Conservation (phyloP, 805 yeast genomes). For the Sugiyamaella floridensis region DNA sequence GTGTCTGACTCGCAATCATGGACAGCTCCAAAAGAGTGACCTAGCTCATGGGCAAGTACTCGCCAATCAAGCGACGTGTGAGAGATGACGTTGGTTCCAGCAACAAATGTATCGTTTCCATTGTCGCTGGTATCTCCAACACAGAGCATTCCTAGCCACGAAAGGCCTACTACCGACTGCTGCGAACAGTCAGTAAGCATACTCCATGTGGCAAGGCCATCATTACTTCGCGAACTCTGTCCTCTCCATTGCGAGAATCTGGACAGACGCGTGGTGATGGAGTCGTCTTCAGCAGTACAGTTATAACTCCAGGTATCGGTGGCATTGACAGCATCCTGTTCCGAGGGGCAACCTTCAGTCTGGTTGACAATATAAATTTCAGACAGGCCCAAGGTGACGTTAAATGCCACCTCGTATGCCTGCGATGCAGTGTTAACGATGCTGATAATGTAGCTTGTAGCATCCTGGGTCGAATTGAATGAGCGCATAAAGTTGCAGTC, state of each 20-base stretch:
- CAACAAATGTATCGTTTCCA: conserved; percentile 17
- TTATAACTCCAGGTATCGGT: conserved; percentile 24
- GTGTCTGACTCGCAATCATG: conserved; percentile 35
- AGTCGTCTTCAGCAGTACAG: conserved; percentile 18
- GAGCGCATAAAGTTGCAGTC: conserved; percentile 30
- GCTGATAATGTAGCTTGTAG: conserved; percentile 27
- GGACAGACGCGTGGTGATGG: conserved; percentile 25
- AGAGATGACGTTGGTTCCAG: conserved; percentile 32
- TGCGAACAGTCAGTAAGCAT: conserved; percentile 30
- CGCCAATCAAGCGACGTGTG: conserved; percentile 30
- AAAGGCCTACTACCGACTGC: conserved; percentile 32
- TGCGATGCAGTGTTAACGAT: conserved; percentile 31
- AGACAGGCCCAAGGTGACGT: conserved; percentile 31
- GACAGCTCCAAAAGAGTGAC: conserved; percentile 37
- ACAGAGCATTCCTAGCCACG: conserved; percentile 34
- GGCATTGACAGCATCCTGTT: conserved; percentile 4
- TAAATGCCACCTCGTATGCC: conserved; percentile 31
- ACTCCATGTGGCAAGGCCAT: conserved; percentile 33
- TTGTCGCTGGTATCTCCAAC: conserved; percentile 13
- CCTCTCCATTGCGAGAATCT: conserved; percentile 31
- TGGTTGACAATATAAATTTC: conserved; percentile 25
- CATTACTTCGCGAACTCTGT: conserved; percentile 15
- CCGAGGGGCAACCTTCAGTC: conserved; percentile 21
- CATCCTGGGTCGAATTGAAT: conserved; percentile 24
- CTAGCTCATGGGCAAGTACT: conserved; percentile 35